phyloP scores from a whole-genome alignment of 805 yeast species.

The Candida patagonica region DNA sequence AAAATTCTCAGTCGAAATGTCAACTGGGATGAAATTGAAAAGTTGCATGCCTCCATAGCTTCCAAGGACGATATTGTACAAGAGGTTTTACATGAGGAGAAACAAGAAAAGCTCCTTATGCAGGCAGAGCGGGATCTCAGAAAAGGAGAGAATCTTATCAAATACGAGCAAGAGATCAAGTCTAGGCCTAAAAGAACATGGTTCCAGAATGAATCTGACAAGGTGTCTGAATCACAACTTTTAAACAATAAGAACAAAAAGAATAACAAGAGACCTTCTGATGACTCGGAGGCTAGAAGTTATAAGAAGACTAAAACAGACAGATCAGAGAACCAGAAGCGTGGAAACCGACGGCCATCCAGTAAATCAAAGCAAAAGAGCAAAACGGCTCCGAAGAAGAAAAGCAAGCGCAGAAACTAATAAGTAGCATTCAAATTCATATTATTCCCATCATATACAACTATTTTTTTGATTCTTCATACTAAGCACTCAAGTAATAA shows the following conservation, averaged over 20 bases:
- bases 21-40: slow-evolving; percentile 82
- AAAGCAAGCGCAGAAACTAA: slow-evolving; percentile 3
- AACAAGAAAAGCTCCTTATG: slow-evolving; percentile 74
- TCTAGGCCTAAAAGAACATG: slow-evolving; percentile 94
- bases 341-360: slow-evolving; percentile 12
- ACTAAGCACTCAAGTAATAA: slow-evolving; percentile 8
- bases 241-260: slow-evolving; percentile 35
- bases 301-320: slow-evolving; percentile 78
- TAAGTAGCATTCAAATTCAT: not conserved
- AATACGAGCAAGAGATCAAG: slow-evolving; percentile 71
- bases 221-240: slow-evolving; percentile 24
- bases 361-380: slow-evolving; percentile 23
- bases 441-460: not conserved
- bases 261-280: slow-evolving; percentile 51
- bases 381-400: slow-evolving; percentile 16
- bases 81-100: slow-evolving; percentile 81
- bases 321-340: slow-evolving; percentile 41
- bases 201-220: slow-evolving; percentile 65
- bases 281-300: slow-evolving; percentile 53
- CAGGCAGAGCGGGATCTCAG: slow-evolving; percentile 85
- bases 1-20: slow-evolving; percentile 70
- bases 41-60: slow-evolving; percentile 50
- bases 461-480: not conserved
- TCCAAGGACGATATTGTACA: slow-evolving; percentile 51
- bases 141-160: slow-evolving; percentile 77